phyloP scores from a whole-genome alignment of 2,329 filamentous ascomycete species.

The Lasiodiplodia theobromae region DNA sequence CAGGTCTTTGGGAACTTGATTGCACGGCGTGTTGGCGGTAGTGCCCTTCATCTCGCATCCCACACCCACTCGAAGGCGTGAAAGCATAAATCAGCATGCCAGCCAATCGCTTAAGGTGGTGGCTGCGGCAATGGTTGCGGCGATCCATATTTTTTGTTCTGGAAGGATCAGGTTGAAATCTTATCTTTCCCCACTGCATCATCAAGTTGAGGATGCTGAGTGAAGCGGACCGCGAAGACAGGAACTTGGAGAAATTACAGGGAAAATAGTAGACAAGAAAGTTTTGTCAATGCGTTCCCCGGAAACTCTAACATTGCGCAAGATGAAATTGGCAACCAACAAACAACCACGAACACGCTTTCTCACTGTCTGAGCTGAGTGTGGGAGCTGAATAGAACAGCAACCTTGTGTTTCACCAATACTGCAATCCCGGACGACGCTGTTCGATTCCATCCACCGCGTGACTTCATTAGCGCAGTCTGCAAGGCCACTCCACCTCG shows the following conservation, averaged over 20 bases:
- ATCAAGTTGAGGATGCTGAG: background rate
- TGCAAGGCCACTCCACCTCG: background rate
- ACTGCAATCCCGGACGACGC: background rate
- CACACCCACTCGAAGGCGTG: background rate
- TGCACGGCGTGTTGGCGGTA: background rate
- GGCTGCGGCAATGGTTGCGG: background rate
- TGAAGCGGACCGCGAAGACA: background rate
- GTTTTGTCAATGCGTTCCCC: background rate
- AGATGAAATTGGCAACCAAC: background rate
- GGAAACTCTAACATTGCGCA: background rate
- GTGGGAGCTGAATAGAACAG: background rate
- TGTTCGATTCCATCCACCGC: background rate
- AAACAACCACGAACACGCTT: background rate
- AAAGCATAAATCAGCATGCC: background rate
- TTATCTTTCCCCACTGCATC: background rate
- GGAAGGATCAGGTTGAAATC: background rate
- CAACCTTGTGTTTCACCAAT: background rate
- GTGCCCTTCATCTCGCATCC: background rate
- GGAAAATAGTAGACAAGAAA: background rate
- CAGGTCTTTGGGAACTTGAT: background rate
- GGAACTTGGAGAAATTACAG: background rate
- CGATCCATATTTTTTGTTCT: background rate
- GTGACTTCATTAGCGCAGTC: background rate
- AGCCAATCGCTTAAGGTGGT: background rate
- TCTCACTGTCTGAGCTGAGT: background rate